Conservation (phyloP, 805 yeast species). For the Pichia insulana region DNA sequence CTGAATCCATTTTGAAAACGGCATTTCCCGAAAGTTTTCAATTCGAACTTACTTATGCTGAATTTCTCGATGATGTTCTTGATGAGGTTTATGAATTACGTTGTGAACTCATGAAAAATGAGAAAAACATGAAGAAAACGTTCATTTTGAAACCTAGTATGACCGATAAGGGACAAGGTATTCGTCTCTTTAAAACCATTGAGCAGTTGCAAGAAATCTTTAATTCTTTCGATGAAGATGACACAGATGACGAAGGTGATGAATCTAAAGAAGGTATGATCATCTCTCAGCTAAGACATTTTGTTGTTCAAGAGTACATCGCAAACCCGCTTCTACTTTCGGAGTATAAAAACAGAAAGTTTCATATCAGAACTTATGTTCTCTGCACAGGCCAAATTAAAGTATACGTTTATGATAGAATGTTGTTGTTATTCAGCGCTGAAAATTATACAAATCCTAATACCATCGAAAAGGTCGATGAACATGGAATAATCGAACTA, state of each 20-base stretch:
- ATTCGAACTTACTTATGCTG: constrained; percentile 90
- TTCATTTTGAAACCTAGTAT: constrained; percentile 95
- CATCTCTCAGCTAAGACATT: constrained; percentile 82
- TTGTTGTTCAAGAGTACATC: constrained; percentile 79
- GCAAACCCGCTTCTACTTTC: constrained; percentile 57
- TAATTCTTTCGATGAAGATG: constrained; percentile 77
- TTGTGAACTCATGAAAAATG: constrained; percentile 57
- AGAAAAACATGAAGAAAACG: constrained; percentile 31
- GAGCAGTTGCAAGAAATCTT: constrained; percentile 78
- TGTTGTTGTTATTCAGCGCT: constrained; percentile 76
- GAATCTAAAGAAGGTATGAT: constrained; percentile 52
- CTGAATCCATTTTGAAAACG: constrained; percentile 46
- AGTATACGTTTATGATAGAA: constrained; percentile 72
- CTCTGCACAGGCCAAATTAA: constrained; percentile 63
- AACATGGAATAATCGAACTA: constrained; percentile 34
- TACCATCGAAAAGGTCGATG: constrained; percentile 20
- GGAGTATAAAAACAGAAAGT: constrained; percentile 59
- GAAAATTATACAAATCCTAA: constrained; percentile 34
- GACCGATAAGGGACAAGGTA: constrained; percentile 97
- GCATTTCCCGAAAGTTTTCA: constrained; percentile 72
- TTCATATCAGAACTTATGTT: constrained; percentile 83
- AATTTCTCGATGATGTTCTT: constrained; percentile 84
- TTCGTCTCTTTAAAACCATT: constrained; percentile 67
- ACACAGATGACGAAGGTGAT: constrained; percentile 51
- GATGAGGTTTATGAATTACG: constrained; percentile 89